Percentiles rank a stretch among this genome's conserved stretches.
phyloP scores from a whole-genome alignment of 2,329 filamentous ascomycete species.

The Daldinia sp. region DNA sequence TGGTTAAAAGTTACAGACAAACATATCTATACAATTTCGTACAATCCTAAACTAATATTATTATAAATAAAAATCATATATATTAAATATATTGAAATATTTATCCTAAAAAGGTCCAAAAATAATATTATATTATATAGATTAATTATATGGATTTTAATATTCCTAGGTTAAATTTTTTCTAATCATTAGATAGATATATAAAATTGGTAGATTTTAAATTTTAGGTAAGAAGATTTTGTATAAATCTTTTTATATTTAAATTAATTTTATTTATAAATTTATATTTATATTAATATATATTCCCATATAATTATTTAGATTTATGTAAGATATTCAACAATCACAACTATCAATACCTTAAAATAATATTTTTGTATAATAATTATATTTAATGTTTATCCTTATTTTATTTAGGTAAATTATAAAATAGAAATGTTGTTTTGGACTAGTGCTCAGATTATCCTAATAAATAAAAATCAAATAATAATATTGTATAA shows the following conservation, averaged over 20 bases:
- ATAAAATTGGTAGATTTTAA: background rate
- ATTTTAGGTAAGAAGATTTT: background rate
- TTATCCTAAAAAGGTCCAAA: background rate
- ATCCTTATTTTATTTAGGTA: background rate
- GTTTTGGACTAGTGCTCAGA: background rate
- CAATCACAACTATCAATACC: background rate
- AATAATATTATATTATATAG: background rate
- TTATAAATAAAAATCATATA: too few relatives aligned
- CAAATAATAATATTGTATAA: background rate
- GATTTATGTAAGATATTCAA: background rate
- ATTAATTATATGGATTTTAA: background rate
- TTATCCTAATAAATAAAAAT: background rate
- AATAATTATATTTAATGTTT: background rate
- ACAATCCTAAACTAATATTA: background rate
- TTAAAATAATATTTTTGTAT: conserved; percentile 1
- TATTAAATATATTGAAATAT: background rate
- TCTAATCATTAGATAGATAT: background rate
- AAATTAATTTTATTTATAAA: background rate
- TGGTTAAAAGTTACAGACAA: background rate
- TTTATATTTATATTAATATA: background rate
- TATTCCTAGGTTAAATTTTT: background rate
- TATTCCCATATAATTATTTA: background rate
- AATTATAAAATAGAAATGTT: conserved; percentile 1
- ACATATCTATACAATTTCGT: background rate
- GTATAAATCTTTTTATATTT: too few relatives aligned